A percentile compares a stretch with the other conserved stretches of the same genome.
These are phyloP conservation scores for Spirogloea muscicola DNA, from an alignment of 139 green algal genomes.

Conservation along the genomic window DNA sequence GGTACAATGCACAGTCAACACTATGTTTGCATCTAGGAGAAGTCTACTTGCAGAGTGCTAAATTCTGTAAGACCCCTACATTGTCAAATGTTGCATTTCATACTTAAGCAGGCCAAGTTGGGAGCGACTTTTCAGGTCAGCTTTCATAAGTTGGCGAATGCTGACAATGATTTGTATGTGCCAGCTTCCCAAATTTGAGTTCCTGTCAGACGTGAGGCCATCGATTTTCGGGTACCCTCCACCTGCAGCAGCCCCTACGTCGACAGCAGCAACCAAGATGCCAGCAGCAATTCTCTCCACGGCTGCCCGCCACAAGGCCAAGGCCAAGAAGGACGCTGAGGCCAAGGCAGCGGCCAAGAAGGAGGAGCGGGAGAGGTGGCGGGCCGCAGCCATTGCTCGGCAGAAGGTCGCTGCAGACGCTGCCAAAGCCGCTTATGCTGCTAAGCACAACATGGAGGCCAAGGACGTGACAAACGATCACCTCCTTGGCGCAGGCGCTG, in stretches of 20 bases:
- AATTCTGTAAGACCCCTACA: too few relatives aligned
- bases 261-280: slow-evolving; percentile 70
- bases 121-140: too few relatives aligned
- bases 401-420: slow-evolving; percentile 24
- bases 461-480: too few relatives aligned
- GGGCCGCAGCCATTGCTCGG: slow-evolving; percentile 29
- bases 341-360: slow-evolving; percentile 31
- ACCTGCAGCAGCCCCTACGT: slow-evolving; percentile 59
- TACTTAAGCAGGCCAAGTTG: too few relatives aligned
- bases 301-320: slow-evolving; percentile 65
- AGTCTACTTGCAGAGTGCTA: too few relatives aligned
- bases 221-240: slow-evolving; percentile 85
- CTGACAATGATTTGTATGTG: too few relatives aligned
- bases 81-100: too few relatives aligned
- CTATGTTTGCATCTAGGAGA: too few relatives aligned
- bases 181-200: slow-evolving; percentile 68
- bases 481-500: too few relatives aligned
- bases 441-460: neutral
- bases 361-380: slow-evolving; percentile 42
- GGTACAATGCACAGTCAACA: too few relatives aligned
- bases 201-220: slow-evolving; percentile 61
- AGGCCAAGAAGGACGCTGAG: slow-evolving; percentile 56
- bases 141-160: too few relatives aligned
- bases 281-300: slow-evolving; percentile 92
- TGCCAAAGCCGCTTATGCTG: neutral